Evolutionary conservation across 1,284 basidiomycete species (phyloP), one percentile per base, ranked within the genome.

Genomic region (Ganoderma meredithae): DNA sequence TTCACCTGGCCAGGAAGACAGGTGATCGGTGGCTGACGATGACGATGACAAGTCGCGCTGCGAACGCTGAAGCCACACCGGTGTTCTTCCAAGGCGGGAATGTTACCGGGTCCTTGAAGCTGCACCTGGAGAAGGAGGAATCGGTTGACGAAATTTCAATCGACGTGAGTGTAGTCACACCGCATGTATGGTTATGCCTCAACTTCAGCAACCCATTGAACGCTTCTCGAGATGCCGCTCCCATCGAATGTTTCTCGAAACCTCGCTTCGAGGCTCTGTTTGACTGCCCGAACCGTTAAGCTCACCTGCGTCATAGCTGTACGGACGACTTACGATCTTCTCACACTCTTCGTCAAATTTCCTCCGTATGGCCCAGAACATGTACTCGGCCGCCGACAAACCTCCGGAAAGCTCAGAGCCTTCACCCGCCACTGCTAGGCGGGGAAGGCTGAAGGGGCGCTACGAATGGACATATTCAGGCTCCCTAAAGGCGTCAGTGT

Each of bases 381-480:
- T 77, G 0, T 77, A 72, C 71, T 70, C 74, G 1, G 66, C 67
- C 22, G 53, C 63, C 5, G 65, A 68, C 52, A 56, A 43, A 10
- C 4, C 49, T 15, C 40, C 39, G 6, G 55, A n/a, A n/a, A 39
- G 25, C 25, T 12, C 8, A 22, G 58, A 43, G 22, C 10, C 22
- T 13, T 55, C 41, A 4, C 25, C 44, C 25, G 12, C 39, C 3
- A 22, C 36, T 10, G 5, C 67, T 71, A 75, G 53, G 65, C 85
- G 52, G 82, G 85, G 84, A 43, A 86, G 83, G 70, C 73, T 88
- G 40, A 77, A 78, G 25, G 85, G 86, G 22, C 77, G 77, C 33
- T 78, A 83, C 63, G 76, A 80, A 1, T 87, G 85, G 83, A 78
- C 83, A 0, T 88, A 86, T 75, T 87, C 49, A 75, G 72, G 10